Evolutionary conservation across 2,329 filamentous ascomycete species (phyloP).

Genomic region (Aureobasidium sp.): DNA sequence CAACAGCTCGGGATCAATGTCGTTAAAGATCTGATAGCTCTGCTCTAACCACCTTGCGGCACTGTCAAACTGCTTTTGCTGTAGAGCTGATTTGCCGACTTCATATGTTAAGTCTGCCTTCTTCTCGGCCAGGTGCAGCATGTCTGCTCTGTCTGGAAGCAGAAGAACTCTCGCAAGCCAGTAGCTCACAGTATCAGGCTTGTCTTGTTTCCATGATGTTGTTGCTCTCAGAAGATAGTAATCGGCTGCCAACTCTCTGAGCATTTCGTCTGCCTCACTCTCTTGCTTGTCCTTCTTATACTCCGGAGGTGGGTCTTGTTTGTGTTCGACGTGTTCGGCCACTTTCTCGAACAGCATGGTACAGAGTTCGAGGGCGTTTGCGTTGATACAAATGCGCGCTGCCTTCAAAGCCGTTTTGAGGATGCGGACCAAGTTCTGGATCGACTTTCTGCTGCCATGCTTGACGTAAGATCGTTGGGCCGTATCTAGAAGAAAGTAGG

Average conservation of each 20-base stretch:
- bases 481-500: conserved; percentile 61
- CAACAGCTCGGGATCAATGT: conserved; percentile 48
- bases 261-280: conserved; percentile 23
- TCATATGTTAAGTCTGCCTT: conserved; percentile 64
- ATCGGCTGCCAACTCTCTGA: conserved; percentile 46
- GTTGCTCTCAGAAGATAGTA: conserved; percentile 60
- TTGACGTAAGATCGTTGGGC: conserved; percentile 36
- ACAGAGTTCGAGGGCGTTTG: conserved; percentile 50
- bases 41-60: conserved; percentile 69
- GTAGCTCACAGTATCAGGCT: conserved; percentile 70
- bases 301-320: conserved; percentile 17
- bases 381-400: conserved; percentile 56
- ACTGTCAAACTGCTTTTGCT: conserved; percentile 45
- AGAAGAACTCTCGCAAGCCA: conserved; percentile 58
- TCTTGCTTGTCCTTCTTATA: conserved; percentile 13
- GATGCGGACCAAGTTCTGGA: conserved; percentile 44
- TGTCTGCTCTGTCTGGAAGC: conserved; percentile 37
- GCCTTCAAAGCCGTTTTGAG: conserved; percentile 63
- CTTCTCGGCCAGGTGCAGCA: conserved; percentile 48
- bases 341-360: conserved; percentile 57
- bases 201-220: conserved; percentile 68
- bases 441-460: conserved; percentile 21
- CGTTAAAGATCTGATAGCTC: conserved; percentile 53
- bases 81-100: conserved; percentile 58
- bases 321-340: conserved; percentile 41